phyloP scores from a whole-genome alignment of 768 basidiomycete genomes.

The Suillus fuscotomentosus region DNA sequence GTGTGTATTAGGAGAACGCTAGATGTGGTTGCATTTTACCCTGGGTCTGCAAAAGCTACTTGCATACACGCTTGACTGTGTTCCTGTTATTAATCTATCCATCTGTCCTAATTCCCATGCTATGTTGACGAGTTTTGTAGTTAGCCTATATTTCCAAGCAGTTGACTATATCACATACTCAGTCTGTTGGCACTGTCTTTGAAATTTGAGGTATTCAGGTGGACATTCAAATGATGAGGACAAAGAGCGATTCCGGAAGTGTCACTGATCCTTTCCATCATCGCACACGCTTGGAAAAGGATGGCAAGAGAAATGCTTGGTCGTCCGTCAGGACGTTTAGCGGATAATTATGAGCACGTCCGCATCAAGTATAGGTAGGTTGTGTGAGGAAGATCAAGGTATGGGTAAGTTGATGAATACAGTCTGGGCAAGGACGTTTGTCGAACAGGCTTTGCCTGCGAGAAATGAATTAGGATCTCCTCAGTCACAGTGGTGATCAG shows the following conservation, averaged over 20 bases:
- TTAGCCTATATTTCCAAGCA: neutral
- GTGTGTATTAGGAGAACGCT: too few relatives aligned
- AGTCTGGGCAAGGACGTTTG: too few relatives aligned
- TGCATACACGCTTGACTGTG: neutral
- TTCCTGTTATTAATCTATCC: neutral
- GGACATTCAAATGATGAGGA: neutral
- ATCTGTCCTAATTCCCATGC: neutral
- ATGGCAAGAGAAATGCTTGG: neutral
- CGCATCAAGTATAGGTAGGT: neutral
- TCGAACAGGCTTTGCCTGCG: too few relatives aligned
- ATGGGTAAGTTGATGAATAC: neutral
- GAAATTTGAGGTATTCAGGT: neutral
- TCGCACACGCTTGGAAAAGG: neutral
- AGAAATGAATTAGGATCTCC: neutral
- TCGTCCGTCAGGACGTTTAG: neutral
- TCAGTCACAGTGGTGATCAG: too few relatives aligned
- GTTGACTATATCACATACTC: neutral
- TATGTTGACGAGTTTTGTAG: neutral
- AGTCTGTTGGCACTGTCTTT: neutral
- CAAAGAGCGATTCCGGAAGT: neutral
- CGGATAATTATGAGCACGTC: neutral
- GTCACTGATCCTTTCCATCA: neutral
- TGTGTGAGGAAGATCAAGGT: neutral
- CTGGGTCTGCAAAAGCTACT: neutral
- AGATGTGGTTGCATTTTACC: neutral